A percentile compares a stretch with the other conserved stretches of the same genome.
Conservation (phyloP, 2,329 filamentous ascomycete genomes). For the Phaeoacremonium minimum region DNA sequence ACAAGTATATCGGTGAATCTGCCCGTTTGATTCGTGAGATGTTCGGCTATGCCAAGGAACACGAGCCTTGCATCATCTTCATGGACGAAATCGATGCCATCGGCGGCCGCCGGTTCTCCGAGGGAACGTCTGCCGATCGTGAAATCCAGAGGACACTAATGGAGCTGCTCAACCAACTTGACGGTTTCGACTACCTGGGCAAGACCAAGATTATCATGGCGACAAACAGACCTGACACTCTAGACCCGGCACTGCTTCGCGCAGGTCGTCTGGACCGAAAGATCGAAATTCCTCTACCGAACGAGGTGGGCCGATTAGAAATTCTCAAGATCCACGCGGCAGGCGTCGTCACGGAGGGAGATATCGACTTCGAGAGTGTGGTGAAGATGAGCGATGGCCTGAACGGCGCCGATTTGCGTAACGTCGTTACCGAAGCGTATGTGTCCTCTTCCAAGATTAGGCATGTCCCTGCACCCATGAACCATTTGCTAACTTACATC, state of each 20-base stretch:
- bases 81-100: slow-evolving; percentile 99
- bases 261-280: slow-evolving; percentile 93
- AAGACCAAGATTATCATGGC: slow-evolving; percentile 99
- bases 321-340: slow-evolving; percentile 96
- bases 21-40: slow-evolving; percentile 96
- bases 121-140: slow-evolving; percentile 94
- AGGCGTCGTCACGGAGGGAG: slow-evolving; percentile 82
- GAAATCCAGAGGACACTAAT: slow-evolving; percentile 98
- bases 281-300: slow-evolving; percentile 95
- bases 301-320: slow-evolving; percentile 92
- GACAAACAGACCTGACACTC: slow-evolving; percentile 92
- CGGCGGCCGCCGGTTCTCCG: slow-evolving; percentile 91
- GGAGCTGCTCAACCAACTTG: slow-evolving; percentile 97
- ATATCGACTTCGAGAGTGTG: slow-evolving; percentile 97
- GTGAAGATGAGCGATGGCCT: slow-evolving; percentile 99
- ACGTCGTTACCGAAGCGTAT: slow-evolving; percentile 97
- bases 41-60: slow-evolving; percentile 99
- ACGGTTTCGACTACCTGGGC: slow-evolving; percentile 97
- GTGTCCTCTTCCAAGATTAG: slow-evolving; percentile 35
- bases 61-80: slow-evolving; percentile 99
- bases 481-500: not conserved
- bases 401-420: slow-evolving; percentile 94
- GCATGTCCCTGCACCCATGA: no score
- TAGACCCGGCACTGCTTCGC: slow-evolving; percentile 88
- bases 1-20: slow-evolving; percentile 99